Percentiles rank a stretch among this genome's conserved stretches.
Conservation (phyloP, 2,329 filamentous ascomycete species). For the Karstenula rhodostoma region DNA sequence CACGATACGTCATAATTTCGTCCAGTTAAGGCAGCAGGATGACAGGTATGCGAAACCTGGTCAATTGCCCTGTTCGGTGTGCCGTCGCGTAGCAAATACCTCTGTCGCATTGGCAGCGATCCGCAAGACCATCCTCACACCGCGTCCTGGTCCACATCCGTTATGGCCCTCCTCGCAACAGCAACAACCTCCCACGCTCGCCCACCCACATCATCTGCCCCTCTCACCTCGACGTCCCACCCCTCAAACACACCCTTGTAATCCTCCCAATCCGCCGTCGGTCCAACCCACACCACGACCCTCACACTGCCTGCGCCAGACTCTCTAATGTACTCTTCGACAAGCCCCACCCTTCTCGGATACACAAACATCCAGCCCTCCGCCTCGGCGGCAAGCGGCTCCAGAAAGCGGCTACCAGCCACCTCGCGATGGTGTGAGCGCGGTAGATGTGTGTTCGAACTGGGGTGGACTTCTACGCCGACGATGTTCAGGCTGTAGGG, state of each 20-base stretch:
- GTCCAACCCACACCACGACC: slow-evolving; percentile 54
- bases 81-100: too few relatives aligned
- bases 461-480: slow-evolving; percentile 59
- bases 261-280: slow-evolving; percentile 53
- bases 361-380: slow-evolving; percentile 63
- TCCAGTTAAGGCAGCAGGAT: too few relatives aligned
- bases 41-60: too few relatives aligned
- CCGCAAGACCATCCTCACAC: too few relatives aligned
- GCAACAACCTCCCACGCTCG: slow-evolving; percentile 45
- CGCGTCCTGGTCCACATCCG: not conserved
- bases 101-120: not conserved
- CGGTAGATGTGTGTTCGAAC: slow-evolving; percentile 56
- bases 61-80: too few relatives aligned
- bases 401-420: slow-evolving; percentile 54
- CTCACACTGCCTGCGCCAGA: slow-evolving; percentile 40
- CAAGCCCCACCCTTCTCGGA: slow-evolving; percentile 57
- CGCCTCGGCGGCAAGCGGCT: slow-evolving; percentile 53
- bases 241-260: slow-evolving; percentile 36
- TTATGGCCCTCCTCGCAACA: slow-evolving; percentile 19
- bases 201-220: slow-evolving; percentile 39
- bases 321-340: slow-evolving; percentile 55
- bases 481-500: slow-evolving; percentile 42
- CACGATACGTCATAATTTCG: too few relatives aligned
- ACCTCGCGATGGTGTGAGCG: slow-evolving; percentile 54
- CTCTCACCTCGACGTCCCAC: slow-evolving; percentile 30